phyloP scores from a whole-genome alignment of 148 eudicot species.

The Chenopodium suecicum region DNA sequence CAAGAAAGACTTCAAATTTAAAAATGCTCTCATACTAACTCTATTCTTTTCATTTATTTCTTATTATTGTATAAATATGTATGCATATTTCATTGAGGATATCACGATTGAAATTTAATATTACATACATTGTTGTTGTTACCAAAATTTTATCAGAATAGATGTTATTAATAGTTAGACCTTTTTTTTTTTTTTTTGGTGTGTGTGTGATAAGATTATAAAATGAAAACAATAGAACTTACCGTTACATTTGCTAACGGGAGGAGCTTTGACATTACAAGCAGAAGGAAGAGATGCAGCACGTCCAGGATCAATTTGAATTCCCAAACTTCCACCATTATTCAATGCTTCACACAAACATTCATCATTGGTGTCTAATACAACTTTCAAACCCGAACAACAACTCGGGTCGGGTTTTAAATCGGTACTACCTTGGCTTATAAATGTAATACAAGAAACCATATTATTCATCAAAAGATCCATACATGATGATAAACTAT shows the following conservation, averaged over 20 bases:
- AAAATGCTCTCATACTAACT: too few relatives aligned
- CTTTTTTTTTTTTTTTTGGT: too few relatives aligned
- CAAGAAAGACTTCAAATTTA: too few relatives aligned
- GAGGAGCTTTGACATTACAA: background rate
- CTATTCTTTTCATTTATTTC: too few relatives aligned
- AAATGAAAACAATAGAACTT: background rate
- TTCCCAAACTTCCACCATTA: background rate
- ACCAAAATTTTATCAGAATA: too few relatives aligned
- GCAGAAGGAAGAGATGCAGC: background rate
- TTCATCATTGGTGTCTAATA: background rate
- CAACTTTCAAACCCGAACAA: background rate
- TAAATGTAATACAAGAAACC: background rate
- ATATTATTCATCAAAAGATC: background rate
- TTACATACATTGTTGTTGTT: too few relatives aligned
- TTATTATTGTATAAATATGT: too few relatives aligned
- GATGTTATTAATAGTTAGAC: too few relatives aligned
- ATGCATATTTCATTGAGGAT: too few relatives aligned
- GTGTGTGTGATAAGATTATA: too few relatives aligned
- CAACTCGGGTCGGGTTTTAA: background rate
- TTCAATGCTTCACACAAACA: background rate
- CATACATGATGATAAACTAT: background rate
- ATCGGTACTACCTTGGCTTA: background rate
- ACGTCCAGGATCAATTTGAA: background rate
- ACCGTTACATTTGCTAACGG: background rate
- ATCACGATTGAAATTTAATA: too few relatives aligned